phyloP scores from a whole-genome alignment of 2,329 filamentous ascomycete species.

The Lachnellula willkommii region DNA sequence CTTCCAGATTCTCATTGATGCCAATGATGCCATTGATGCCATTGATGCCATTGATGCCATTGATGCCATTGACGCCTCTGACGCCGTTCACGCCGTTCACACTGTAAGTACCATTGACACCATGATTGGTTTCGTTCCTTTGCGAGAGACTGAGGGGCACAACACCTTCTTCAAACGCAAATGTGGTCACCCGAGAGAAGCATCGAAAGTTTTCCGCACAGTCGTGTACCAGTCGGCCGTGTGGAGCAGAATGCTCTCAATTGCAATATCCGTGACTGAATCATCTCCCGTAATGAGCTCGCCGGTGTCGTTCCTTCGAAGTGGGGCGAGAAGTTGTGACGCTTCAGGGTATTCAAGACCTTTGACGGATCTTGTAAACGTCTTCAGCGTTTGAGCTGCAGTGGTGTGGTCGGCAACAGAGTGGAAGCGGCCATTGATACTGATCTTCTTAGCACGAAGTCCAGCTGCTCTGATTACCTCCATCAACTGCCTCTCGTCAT shows the following conservation, averaged over 20 bases:
- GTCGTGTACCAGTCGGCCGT: slow-evolving; percentile 10
- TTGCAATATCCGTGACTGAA: slow-evolving; percentile 2
- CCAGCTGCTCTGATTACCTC: background rate
- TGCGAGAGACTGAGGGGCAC: background rate
- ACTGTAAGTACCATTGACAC: background rate
- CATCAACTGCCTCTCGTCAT: background rate
- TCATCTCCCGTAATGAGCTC: background rate
- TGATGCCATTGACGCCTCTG: background rate
- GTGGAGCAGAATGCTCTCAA: slow-evolving; percentile 3
- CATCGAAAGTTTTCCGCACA: background rate
- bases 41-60: background rate
- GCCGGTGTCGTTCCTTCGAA: slow-evolving; percentile 2
- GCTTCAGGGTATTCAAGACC: background rate
- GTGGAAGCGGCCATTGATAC: slow-evolving; percentile 2
- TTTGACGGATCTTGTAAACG: background rate
- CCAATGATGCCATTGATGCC: background rate
- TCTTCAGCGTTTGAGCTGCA: background rate
- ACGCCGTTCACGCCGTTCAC: background rate
- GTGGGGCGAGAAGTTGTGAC: background rate
- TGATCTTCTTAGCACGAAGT: background rate
- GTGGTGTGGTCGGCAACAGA: background rate
- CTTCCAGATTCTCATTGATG: background rate
- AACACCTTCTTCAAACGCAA: background rate
- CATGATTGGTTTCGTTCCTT: background rate
- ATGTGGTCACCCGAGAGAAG: background rate